Conservation (phyloP, 768 basidiomycete species). For the Cantharellus cinnabarinus region DNA sequence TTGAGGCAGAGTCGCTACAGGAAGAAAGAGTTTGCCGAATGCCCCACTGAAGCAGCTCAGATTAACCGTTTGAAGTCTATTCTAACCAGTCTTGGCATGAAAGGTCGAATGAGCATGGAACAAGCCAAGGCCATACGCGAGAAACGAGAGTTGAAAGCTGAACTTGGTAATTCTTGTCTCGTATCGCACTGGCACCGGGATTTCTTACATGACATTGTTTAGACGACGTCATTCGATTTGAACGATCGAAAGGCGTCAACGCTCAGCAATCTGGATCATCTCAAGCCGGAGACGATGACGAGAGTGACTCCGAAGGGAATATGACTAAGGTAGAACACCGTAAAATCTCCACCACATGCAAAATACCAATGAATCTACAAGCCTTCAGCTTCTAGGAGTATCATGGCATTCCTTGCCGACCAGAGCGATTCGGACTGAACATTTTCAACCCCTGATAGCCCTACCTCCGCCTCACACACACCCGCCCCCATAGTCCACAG, state of each 20-base stretch:
- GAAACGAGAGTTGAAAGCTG: slow-evolving; percentile 55
- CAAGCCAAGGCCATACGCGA: slow-evolving; percentile 59
- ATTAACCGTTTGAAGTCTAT: slow-evolving; percentile 44
- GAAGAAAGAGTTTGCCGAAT: slow-evolving; percentile 39
- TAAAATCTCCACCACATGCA: background rate
- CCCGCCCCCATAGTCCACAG: background rate
- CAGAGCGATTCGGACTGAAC: slow-evolving; percentile 45
- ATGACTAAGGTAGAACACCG: background rate
- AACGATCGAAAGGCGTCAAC: slow-evolving; percentile 10
- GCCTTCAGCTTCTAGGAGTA: slow-evolving; percentile 19
- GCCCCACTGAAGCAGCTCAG: slow-evolving; percentile 37
- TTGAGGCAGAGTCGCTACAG: background rate
- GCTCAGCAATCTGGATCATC: background rate
- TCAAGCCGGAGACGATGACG: background rate
- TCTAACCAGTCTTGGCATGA: slow-evolving; percentile 60
- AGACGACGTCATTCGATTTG: slow-evolving; percentile 66
- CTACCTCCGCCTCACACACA: background rate
- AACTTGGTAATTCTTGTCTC: slow-evolving; percentile 36
- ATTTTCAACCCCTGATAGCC: background rate
- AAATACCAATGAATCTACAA: background rate
- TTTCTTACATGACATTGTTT: background rate
- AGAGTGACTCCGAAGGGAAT: background rate
- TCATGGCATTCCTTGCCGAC: slow-evolving; percentile 50
- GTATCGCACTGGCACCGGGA: background rate
- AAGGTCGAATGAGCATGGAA: slow-evolving; percentile 51